Evolutionary conservation across 805 yeast genomes (phyloP), one percentile per base, ranked within the genome.

Genomic region (Pichia phayaonensis): DNA sequence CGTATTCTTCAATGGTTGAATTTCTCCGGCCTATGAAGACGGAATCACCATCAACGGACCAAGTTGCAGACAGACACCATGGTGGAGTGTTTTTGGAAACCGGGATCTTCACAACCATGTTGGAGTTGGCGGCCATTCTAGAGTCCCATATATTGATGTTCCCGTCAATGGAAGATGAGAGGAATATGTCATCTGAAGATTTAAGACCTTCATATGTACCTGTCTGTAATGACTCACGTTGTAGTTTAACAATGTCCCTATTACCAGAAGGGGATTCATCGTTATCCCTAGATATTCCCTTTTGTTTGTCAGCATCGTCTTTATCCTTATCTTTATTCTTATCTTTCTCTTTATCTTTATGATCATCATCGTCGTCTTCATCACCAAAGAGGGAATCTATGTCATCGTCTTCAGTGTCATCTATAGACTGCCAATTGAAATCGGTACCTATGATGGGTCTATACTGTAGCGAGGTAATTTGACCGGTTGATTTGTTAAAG

Each of bases 21-120:
- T 92, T 94, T 65, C 99, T 77, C 55, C 99, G 76, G 0, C 98
- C 99, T 3, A 83, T 89, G 61, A 75, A 92, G 6, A 90, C 73
- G 41, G 70, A 73, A 50, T 86, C 83, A 12, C 99, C 99, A 59
- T 84, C 83, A 47, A 72, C 72, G 10, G 96, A 83, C 97, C 98
- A 92, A 50, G 86, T 80, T 0, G 96, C 80, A 8, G 88, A 78
- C 76, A 85, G 81, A 65, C 96, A 85, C 98, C 98, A 94, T 0
- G 98, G 98, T 0, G 98, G 96, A 0, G 84, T 76, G 1, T 79
- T 80, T 11, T 75, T 69, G 1, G 88, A 83, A 1, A 83, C 76
- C 0, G 76, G 62, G 27, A 67, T 56, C 18, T 55, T 48, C 2
- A 57, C 36, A 13, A 64, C 66, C 26, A 57, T 47, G 29, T 59